Base-by-base conservation (phyloP, 495 filamentous ascomycete species). In the Aspergillus funiculosus region DNA sequence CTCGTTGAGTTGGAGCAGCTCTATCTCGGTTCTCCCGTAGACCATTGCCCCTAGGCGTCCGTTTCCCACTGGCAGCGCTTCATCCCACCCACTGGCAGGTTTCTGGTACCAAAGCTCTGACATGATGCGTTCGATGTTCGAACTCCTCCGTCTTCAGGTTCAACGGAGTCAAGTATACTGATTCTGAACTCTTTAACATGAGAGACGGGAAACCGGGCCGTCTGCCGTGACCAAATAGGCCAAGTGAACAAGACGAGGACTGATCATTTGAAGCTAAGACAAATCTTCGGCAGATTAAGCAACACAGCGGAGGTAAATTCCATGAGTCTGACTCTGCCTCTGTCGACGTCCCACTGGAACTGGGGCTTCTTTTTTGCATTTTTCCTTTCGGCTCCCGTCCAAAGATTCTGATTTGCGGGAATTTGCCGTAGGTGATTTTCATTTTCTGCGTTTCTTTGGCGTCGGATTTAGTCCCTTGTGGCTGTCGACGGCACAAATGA, bases 11-110 rank as follows among this genome's bases (percentile, higher is more conserved):
- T 61, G 57, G n/a, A 78, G 44, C 44, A 71, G 56, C 44, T 78
- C 75, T 6, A 61, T 66, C 14, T 58, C 55, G 24, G 64, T 63
- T 36, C 61, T 56, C 20, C 74, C 76, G 48, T 67, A 71, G 21
- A 80, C 57, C 57, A 72, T 65, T 21, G 68, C 74, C 4, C 74
- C 76, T 7, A 79, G 59, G 21, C 75, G 61, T 22, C 75, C 74
- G 57, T 78, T 79, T 6, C 76, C 74, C 36, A 80, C 62, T 10
- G 67, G 68, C 6, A 71, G 55, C 24, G 59, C 55, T 46, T 59
- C 54, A 43, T 61, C 49, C 59, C 54, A 57, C 29, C 34, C 20
- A 5, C 22, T 17, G 28, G 53, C 51, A n/a, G 53, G 54, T 14
- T 50, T 43, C n/a, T 55, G 42, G 40, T 64, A 67, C 63, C 63